phyloP scores from a whole-genome alignment of 176 grass and related monocot species.

The Saccharum spontaneum region DNA sequence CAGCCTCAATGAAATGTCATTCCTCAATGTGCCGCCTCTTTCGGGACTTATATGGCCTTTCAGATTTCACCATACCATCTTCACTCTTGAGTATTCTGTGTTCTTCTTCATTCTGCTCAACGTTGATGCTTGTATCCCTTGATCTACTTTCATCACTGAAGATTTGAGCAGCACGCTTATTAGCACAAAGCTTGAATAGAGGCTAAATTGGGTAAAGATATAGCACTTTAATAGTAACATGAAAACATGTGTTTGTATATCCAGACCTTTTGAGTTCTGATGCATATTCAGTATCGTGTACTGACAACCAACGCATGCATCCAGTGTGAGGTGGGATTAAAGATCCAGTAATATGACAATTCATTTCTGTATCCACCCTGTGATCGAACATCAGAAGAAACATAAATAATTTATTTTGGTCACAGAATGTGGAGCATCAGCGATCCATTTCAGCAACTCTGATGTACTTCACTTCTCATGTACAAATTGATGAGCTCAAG shows the following conservation, averaged over 20 bases:
- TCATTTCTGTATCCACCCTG: conserved; percentile 83
- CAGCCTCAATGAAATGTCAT: conserved; percentile 12
- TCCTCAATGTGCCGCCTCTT: conserved; percentile 38
- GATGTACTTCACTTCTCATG: conserved; percentile 7
- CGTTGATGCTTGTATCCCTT: conserved; percentile 17
- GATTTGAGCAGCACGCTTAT: conserved; percentile 29
- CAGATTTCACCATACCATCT: conserved; percentile 12
- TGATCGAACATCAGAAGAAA: conserved; percentile 32
- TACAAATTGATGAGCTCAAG: conserved; percentile 12
- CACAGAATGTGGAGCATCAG: conserved; percentile 17
- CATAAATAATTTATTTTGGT: not conserved
- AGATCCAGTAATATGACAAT: conserved; percentile 90
- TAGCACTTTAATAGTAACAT: not conserved
- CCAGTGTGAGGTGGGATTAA: conserved; percentile 69
- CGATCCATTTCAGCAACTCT: not conserved
- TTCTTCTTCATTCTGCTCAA: conserved; percentile 30
- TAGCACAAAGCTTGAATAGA: conserved; percentile 28
- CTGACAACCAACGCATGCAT: conserved; percentile 67
- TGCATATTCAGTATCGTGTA: conserved; percentile 50
- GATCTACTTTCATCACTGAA: conserved; percentile 28
- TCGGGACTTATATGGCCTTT: conserved; percentile 36
- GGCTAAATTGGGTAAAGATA: not conserved
- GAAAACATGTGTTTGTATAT: conserved; percentile 10
- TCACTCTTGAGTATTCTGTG: conserved; percentile 9
- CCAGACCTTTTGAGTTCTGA: conserved; percentile 51